Conservation (phyloP, 768 basidiomycete species). For the Steccherinum ochraceum region DNA sequence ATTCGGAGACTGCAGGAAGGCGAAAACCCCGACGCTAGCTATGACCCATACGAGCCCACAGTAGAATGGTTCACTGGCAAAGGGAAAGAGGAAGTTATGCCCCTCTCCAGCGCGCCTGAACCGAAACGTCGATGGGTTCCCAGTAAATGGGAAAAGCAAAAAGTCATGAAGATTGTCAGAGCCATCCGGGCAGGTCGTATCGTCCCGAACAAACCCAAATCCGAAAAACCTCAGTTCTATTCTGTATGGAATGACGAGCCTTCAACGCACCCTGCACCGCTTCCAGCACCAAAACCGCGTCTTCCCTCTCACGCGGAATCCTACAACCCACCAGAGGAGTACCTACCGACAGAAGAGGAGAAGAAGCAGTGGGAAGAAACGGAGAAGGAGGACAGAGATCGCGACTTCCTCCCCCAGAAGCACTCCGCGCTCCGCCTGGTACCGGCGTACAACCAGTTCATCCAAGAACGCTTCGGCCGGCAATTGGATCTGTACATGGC, state of each 20-base stretch:
- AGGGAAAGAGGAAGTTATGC: conserved; percentile 93
- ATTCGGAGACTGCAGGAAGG: conserved; percentile 85
- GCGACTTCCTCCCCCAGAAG: conserved; percentile 85
- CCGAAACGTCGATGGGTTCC: conserved; percentile 96
- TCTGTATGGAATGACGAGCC: conserved; percentile 81
- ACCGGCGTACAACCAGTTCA: conserved; percentile 86
- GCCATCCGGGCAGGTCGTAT: conserved; percentile 97
- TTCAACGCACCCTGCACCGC: conserved; percentile 65
- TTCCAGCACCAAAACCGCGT: conserved; percentile 86
- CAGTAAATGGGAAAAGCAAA: conserved; percentile 99
- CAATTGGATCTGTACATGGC: conserved; percentile 97
- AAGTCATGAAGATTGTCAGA: conserved; percentile 99
- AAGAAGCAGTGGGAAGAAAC: conserved; percentile 73
- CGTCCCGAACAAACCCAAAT: conserved; percentile 79
- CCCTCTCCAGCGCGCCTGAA: conserved; percentile 83
- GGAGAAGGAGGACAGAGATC: conserved; percentile 86
- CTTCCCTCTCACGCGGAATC: conserved; percentile 95
- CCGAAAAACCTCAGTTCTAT: conserved; percentile 66
- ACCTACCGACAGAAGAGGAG: conserved; percentile 82
- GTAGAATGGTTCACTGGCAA: conserved; percentile 97
- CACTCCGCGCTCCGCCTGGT: conserved; percentile 81
- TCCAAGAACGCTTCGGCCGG: conserved; percentile 89
- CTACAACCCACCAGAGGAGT: conserved; percentile 97
- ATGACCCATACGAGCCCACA: conserved; percentile 91
- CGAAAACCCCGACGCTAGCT: conserved; percentile 86